phyloP scores from a whole-genome alignment of 1,284 basidiomycete species.

The Grifola frondosa region DNA sequence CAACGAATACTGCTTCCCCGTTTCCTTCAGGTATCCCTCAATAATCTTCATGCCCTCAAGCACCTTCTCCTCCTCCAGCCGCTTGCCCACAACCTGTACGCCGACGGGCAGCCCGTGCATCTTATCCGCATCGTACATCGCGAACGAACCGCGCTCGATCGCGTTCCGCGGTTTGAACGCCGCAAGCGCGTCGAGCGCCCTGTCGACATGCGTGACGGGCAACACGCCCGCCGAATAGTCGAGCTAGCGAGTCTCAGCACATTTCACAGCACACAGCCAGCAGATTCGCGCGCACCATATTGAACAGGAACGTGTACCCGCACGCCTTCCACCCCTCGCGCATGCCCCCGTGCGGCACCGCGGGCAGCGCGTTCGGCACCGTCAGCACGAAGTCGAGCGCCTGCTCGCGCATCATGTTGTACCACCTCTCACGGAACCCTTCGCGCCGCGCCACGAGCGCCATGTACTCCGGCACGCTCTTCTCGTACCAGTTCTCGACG shows the following conservation, averaged over 20 bases:
- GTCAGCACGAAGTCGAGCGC: constrained; percentile 60
- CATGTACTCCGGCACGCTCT: constrained; percentile 61
- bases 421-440: constrained; percentile 44
- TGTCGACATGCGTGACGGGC: constrained; percentile 70
- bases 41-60: constrained; percentile 48
- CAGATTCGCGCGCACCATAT: constrained; percentile 50
- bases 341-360: constrained; percentile 47
- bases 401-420: constrained; percentile 24
- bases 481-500: constrained; percentile 38
- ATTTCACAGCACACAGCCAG: too few species aligned
- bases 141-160: constrained; percentile 32
- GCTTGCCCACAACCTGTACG: constrained; percentile 58
- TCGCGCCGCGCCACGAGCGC: constrained; percentile 56
- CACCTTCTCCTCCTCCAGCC: constrained; percentile 64
- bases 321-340: constrained; percentile 29
- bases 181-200: constrained; percentile 48
- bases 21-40: constrained; percentile 20
- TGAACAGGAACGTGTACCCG: constrained; percentile 52
- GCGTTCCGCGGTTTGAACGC: constrained; percentile 37
- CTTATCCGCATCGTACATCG: constrained; percentile 53
- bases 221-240: constrained; percentile 73
- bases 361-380: constrained; percentile 58
- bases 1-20: constrained; percentile 25
- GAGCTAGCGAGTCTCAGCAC: constrained; percentile 48
- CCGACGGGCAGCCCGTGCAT: constrained; percentile 73